A percentile compares a stretch with the other conserved stretches of the same genome.
phyloP scores from a whole-genome alignment of 2,329 filamentous ascomycete genomes.

The Aspergillus glaucus region DNA sequence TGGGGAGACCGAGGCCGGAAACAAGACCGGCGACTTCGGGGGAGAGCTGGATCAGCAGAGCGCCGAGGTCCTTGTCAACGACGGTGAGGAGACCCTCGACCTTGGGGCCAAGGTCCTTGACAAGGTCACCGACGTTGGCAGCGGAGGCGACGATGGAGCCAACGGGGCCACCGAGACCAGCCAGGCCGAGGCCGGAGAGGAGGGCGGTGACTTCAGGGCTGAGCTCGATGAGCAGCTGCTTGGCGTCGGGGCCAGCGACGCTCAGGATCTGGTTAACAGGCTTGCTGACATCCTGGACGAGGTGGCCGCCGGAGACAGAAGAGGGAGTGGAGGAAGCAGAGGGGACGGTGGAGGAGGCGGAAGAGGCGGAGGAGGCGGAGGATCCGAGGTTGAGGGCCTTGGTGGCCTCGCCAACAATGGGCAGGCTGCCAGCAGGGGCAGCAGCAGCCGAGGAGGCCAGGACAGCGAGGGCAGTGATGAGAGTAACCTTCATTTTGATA shows the following conservation, averaged over 20 bases:
- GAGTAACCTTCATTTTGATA: constrained; percentile 19
- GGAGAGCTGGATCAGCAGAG: constrained; percentile 18
- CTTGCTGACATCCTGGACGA: constrained; percentile 21
- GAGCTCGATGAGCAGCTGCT: constrained; percentile 27
- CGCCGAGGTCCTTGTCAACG: constrained; percentile 14
- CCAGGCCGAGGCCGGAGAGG: constrained; percentile 22
- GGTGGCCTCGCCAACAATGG: constrained; percentile 17
- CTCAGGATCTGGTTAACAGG: constrained; percentile 20
- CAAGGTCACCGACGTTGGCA: constrained; percentile 19
- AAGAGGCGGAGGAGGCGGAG: constrained; percentile 5
- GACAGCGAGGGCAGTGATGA: constrained; percentile 18
- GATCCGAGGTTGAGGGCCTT: constrained; percentile 22
- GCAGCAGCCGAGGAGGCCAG: constrained; percentile 18
- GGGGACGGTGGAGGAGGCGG: constrained; percentile 6
- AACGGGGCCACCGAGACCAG: constrained; percentile 16
- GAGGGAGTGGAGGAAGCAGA: constrained; percentile 5
- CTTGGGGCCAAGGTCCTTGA: constrained; percentile 15
- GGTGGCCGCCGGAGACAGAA: constrained; percentile 12
- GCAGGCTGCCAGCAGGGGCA: constrained; percentile 14
- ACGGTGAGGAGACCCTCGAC: constrained; percentile 17
- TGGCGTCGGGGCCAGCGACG: constrained; percentile 22
- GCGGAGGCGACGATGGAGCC: constrained; percentile 22
- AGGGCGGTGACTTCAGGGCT: constrained; percentile 23
- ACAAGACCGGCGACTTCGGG: constrained; percentile 16
- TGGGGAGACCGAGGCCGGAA: constrained; percentile 19